phyloP scores from a whole-genome alignment of 1,284 basidiomycete genomes.

The Exsudoporus floridanus region DNA sequence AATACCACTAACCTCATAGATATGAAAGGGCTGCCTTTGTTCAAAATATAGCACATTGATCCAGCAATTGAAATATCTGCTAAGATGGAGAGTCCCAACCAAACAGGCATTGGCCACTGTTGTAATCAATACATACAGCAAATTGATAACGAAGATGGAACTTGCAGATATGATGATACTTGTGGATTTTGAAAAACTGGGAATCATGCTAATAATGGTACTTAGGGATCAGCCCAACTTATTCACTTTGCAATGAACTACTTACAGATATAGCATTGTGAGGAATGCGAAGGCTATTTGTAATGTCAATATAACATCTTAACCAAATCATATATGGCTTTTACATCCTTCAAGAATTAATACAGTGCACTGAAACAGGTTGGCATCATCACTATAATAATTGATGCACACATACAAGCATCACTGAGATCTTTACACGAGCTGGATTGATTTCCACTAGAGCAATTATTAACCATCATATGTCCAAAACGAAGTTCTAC shows the following conservation, averaged over 20 bases:
- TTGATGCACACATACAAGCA: conserved; percentile 19
- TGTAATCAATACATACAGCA: background rate
- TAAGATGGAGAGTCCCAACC: conserved; percentile 26
- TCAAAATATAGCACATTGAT: conserved; percentile 18
- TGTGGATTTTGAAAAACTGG: background rate
- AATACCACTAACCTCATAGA: conserved; percentile 13
- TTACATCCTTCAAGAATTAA: conserved; percentile 26
- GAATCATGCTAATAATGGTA: conserved; percentile 1
- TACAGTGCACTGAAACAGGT: conserved; percentile 16
- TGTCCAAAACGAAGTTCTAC: background rate
- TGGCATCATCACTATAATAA: background rate
- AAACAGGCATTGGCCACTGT: conserved; percentile 22
- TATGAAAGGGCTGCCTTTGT: background rate
- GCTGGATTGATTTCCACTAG: conserved; percentile 10
- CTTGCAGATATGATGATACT: conserved; percentile 4
- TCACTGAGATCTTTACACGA: background rate
- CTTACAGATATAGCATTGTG: conserved; percentile 37
- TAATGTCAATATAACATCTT: background rate
- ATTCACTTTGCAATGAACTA: background rate
- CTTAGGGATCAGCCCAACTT: background rate
- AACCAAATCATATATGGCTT: background rate
- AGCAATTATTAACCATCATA: background rate
- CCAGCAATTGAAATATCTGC: conserved; percentile 24
- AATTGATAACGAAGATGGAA: background rate
- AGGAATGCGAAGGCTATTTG: conserved; percentile 33